phyloP scores from a whole-genome alignment of 176 grass and related monocot genomes.

The Oropetium thomaeum region DNA sequence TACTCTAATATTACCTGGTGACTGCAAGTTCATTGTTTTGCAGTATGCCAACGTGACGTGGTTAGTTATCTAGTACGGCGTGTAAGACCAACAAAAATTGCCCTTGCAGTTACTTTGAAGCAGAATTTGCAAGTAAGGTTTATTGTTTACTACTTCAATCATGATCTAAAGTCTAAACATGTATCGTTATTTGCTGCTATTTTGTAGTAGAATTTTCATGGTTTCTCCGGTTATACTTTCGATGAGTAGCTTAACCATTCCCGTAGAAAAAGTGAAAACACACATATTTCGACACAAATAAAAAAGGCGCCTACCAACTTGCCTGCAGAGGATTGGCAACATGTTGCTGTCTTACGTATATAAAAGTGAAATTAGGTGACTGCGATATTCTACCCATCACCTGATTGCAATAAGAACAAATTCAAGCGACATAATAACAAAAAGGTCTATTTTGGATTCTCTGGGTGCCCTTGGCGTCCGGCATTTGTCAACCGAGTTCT shows the following conservation, averaged over 20 bases:
- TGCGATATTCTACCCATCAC: not conserved
- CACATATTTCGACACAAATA: not conserved
- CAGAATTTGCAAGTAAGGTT: too few relatives aligned
- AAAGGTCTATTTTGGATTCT: not conserved
- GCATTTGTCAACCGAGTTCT: constrained; percentile 4
- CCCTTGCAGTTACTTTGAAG: not conserved
- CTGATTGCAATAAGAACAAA: constrained; percentile 8
- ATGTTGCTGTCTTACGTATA: constrained; percentile 30
- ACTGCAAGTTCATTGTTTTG: too few relatives aligned
- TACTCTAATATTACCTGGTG: not conserved
- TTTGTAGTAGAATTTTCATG: too few relatives aligned
- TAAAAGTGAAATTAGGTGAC: constrained; percentile 3
- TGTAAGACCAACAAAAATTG: not conserved
- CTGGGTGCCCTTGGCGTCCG: not conserved
- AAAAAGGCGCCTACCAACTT: not conserved
- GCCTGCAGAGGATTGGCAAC: constrained; percentile 2
- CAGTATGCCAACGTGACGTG: too few relatives aligned
- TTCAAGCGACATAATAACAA: not conserved
- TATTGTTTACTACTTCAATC: too few relatives aligned
- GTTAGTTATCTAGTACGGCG: not conserved
- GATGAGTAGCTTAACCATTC: constrained; percentile 18
- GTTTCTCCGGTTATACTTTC: not conserved
- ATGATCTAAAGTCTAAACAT: too few relatives aligned
- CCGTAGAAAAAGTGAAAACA: not conserved
- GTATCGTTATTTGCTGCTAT: not conserved